A percentile compares a stretch with the other conserved stretches of the same genome.
phyloP scores from a whole-genome alignment of 441 rosid species.

The Breynia disticha region DNA sequence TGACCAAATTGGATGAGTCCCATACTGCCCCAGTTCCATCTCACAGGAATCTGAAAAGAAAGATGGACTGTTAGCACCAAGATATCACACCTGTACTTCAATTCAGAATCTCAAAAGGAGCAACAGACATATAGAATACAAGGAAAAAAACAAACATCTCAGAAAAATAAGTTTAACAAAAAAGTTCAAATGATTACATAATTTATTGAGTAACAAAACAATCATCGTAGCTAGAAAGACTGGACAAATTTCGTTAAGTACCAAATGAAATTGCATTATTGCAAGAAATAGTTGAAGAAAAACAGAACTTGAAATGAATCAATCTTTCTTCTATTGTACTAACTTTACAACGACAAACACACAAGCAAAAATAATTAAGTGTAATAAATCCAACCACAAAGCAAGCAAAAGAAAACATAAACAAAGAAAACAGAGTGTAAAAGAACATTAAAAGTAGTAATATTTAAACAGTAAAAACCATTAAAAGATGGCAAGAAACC shows the following conservation, averaged over 20 bases:
- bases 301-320: conserved; percentile 6
- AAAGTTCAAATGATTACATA: too few relatives aligned
- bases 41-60: conserved; percentile 24
- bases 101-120: background rate
- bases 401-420: conserved; percentile 3
- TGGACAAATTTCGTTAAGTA: too few relatives aligned
- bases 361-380: conserved; percentile 13
- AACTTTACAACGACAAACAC: conserved; percentile 18
- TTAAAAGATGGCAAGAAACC: conserved; percentile 11
- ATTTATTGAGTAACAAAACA: too few relatives aligned
- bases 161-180: too few relatives aligned
- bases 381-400: conserved; percentile 15
- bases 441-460: conserved; percentile 15
- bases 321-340: conserved; percentile 6
- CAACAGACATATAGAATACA: background rate
- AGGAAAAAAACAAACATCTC: background rate
- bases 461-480: conserved; percentile 12
- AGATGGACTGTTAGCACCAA: conserved; percentile 17
- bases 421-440: background rate
- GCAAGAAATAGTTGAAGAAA: conserved; percentile 3
- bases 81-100: background rate
- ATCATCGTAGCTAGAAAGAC: too few relatives aligned
- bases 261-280: background rate
- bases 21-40: conserved; percentile 6
- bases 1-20: conserved; percentile 4